A percentile compares a stretch with the other conserved stretches of the same genome.
Evolutionary conservation across 805 yeast species (phyloP).

Genomic region (Candida awuae): DNA sequence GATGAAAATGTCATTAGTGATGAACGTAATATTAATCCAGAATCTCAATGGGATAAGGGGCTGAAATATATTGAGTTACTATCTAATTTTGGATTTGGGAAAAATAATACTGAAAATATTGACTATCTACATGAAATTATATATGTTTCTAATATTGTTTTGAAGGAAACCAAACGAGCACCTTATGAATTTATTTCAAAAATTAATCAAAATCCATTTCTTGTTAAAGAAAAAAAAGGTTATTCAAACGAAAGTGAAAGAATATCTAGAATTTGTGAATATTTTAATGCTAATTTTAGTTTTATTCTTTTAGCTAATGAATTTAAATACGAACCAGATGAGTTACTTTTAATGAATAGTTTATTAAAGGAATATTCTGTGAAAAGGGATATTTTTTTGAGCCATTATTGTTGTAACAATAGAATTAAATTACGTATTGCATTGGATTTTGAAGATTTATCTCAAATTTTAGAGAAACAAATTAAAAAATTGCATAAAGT

Average conservation of each 20-base stretch:
- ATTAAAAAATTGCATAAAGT: slow-evolving; percentile 17
- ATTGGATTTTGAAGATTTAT: slow-evolving; percentile 19
- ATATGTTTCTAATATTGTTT: slow-evolving; percentile 15
- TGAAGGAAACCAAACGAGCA: no score
- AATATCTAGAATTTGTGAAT: no score
- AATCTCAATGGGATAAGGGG: slow-evolving; percentile 21
- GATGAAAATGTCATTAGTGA: slow-evolving; percentile 11
- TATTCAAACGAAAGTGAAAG: no score
- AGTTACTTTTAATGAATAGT: not conserved
- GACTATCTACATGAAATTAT: slow-evolving; percentile 17
- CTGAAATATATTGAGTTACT: slow-evolving; percentile 18
- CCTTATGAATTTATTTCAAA: not conserved
- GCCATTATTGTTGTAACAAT: slow-evolving; percentile 1
- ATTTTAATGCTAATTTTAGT: no score
- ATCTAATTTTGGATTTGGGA: slow-evolving; percentile 17
- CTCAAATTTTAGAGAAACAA: slow-evolving; percentile 6
- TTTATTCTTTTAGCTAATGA: no score
- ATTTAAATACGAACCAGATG: not conserved
- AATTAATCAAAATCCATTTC: not conserved
- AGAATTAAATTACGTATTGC: slow-evolving; percentile 16
- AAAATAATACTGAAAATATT: not conserved
- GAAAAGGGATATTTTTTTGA: slow-evolving; percentile 4
- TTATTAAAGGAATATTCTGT: not conserved
- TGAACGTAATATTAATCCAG: not conserved
- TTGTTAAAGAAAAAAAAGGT: not conserved